Base-by-base conservation (phyloP, 2,329 filamentous ascomycete genomes). In the Moelleriella libera region DNA sequence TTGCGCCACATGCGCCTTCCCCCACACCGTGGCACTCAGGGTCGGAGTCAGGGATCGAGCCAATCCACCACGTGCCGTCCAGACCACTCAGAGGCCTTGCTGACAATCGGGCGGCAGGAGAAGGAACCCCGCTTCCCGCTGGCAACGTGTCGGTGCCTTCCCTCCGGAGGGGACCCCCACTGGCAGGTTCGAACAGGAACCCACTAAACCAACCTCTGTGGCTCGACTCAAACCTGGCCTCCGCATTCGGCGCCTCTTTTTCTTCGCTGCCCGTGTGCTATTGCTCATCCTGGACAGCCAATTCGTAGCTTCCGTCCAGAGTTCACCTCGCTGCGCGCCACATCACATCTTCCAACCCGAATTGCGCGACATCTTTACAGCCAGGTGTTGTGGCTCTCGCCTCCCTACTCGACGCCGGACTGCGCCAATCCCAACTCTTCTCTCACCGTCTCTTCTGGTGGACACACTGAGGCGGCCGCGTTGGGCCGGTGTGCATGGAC, bases 401-500 rank as follows among this genome's bases (percentile, higher is more conserved):
- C 21, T 21, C 21, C 21, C 21, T 21, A 2, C 21, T 21, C 21
- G 21, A 21, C 21, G 21, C 21, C 21, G 21, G 21, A 21, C 21
- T 21, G 21, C 21, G 21, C 21, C 21, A 21, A 21, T 21, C 44
- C 14, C 32, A 45, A 39, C 34, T 21, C 43, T 47, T 47, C 50
- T 48, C 45, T 48, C 41, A 45, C 45, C 45, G 41, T 46, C 50
- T 48, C 54, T 50, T 48, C 44, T 49, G 45, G 46, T 49, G 48
- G 48, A 37, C 21, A 21, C 21, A 44, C 45, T 46, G 46, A 52
- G 9, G 9, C 34, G 34, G 12, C 44, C 44, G 41, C 45, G 51
- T 39, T 48, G 45, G 50, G 51, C 54, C 49, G 50, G 58, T 55
- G 65, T 12, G 8, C 62, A 74, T 74, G 71, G 71, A 74, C 65